These are phyloP conservation scores for Butyriboletus appendiculatus DNA, from an alignment of 1,284 basidiomycete genomes.

Conservation along the genomic window DNA sequence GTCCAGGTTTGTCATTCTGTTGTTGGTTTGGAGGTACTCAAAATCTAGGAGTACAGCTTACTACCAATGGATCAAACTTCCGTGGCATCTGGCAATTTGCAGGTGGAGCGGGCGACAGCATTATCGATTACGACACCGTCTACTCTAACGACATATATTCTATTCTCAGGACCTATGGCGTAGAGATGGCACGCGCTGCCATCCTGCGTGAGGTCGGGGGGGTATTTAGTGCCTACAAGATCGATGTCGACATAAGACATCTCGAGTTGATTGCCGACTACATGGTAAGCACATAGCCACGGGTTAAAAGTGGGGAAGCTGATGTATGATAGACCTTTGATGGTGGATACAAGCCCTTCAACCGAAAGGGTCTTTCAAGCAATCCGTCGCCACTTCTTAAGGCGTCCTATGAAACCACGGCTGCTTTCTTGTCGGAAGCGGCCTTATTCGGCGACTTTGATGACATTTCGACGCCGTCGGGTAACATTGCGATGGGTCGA, in stretches of 20 bases:
- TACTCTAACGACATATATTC: slow-evolving; percentile 97
- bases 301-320: slow-evolving; percentile 1
- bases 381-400: slow-evolving; percentile 94
- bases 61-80: slow-evolving; percentile 92
- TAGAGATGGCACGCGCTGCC: slow-evolving; percentile 95
- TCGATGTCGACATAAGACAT: slow-evolving; percentile 94
- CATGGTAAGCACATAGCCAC: slow-evolving; percentile 65
- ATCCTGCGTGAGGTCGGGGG: slow-evolving; percentile 88
- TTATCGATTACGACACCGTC: slow-evolving; percentile 84
- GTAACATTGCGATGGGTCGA: slow-evolving; percentile 89
- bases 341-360: slow-evolving; percentile 97
- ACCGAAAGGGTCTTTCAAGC: slow-evolving; percentile 90
- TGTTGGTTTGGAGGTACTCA: slow-evolving; percentile 1
- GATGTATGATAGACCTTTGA: slow-evolving; percentile 78
- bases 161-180: slow-evolving; percentile 90
- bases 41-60: slow-evolving; percentile 48
- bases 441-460: slow-evolving; percentile 95
- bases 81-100: slow-evolving; percentile 90
- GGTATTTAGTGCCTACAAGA: slow-evolving; percentile 97
- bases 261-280: slow-evolving; percentile 98
- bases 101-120: slow-evolving; percentile 56
- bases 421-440: slow-evolving; percentile 93
- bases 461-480: slow-evolving; percentile 85
- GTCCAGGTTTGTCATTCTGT: slow-evolving; percentile 48
- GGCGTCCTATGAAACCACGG: slow-evolving; percentile 97